These are phyloP conservation scores for Phialophora chinensis DNA, from an alignment of 2,329 filamentous ascomycete genomes.

Conservation along the genomic window DNA sequence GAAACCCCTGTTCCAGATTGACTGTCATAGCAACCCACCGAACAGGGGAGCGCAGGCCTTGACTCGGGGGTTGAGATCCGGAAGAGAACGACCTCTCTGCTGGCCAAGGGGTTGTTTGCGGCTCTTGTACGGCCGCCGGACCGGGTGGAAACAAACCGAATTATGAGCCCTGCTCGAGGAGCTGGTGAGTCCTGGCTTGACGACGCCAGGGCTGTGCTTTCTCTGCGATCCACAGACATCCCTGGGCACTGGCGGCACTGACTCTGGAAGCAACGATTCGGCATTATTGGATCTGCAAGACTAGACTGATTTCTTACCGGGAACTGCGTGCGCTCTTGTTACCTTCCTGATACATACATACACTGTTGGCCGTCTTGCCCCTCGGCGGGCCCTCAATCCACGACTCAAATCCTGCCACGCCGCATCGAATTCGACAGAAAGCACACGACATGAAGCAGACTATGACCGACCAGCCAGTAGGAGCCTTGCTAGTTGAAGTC, in stretches of 20 bases:
- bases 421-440: slow-evolving; percentile 7
- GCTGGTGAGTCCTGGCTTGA: background rate
- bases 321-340: slow-evolving; percentile 9
- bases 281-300: slow-evolving; percentile 17
- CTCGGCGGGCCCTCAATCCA: slow-evolving; percentile 20
- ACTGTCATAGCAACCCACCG: background rate
- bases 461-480: slow-evolving; percentile 12
- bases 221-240: slow-evolving; percentile 5
- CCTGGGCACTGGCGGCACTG: slow-evolving; percentile 12
- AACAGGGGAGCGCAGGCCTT: background rate
- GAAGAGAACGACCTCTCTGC: slow-evolving; percentile 1
- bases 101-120: slow-evolving; percentile 8
- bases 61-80: background rate
- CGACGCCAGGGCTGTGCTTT: background rate
- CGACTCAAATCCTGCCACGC: slow-evolving; percentile 32
- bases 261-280: slow-evolving; percentile 14
- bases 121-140: background rate
- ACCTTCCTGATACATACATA: slow-evolving; percentile 15
- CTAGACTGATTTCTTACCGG: slow-evolving; percentile 20
- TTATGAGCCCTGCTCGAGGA: slow-evolving; percentile 3
- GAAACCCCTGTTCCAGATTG: background rate
- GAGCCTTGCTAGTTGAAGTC: slow-evolving; percentile 7
- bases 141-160: slow-evolving; percentile 8
- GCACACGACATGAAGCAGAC: slow-evolving; percentile 15
- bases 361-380: slow-evolving; percentile 7